Evolutionary conservation across 2,329 filamentous ascomycete genomes (phyloP).

Genomic region (Phaeosphaeria sp.): DNA sequence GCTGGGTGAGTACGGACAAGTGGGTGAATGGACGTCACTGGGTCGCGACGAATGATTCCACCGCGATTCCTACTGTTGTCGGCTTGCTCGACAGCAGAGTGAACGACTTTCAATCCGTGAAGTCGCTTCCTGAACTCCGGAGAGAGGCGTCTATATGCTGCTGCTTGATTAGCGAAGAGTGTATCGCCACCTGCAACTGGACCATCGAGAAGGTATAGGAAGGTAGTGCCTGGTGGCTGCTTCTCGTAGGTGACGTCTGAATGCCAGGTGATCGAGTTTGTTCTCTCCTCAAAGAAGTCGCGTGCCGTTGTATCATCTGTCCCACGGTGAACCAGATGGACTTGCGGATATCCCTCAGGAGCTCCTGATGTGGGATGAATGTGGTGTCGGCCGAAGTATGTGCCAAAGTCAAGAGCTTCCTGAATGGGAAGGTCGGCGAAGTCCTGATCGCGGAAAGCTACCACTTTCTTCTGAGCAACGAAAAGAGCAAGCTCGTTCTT

Average conservation of each 20-base stretch:
- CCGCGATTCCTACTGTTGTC: constrained; percentile 70
- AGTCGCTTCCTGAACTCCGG: constrained; percentile 80
- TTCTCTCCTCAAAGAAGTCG: constrained; percentile 71
- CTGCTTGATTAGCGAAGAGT: constrained; percentile 77
- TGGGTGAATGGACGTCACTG: constrained; percentile 76
- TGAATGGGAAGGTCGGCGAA: constrained; percentile 69
- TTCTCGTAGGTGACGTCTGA: constrained; percentile 86
- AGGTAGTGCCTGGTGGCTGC: constrained; percentile 89
- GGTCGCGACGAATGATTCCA: constrained; percentile 76
- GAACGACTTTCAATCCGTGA: constrained; percentile 79
- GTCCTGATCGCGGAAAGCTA: constrained; percentile 76
- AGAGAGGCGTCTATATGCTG: constrained; percentile 81
- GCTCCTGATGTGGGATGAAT: constrained; percentile 81
- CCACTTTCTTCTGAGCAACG: constrained; percentile 78
- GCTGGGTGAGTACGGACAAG: constrained; percentile 79
- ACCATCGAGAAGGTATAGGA: constrained; percentile 85
- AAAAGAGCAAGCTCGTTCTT: constrained; percentile 80
- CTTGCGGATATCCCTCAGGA: constrained; percentile 73
- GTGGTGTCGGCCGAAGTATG: constrained; percentile 82
- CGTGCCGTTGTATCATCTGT: constrained; percentile 67
- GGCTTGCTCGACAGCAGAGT: constrained; percentile 79
- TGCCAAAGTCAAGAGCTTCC: constrained; percentile 71
- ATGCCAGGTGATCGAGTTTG: constrained; percentile 87
- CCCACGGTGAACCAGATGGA: constrained; percentile 80
- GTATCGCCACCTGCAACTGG: constrained; percentile 85